Base-by-base conservation (phyloP, 75 land plant species). In the Cunninghamia lanceolata region DNA sequence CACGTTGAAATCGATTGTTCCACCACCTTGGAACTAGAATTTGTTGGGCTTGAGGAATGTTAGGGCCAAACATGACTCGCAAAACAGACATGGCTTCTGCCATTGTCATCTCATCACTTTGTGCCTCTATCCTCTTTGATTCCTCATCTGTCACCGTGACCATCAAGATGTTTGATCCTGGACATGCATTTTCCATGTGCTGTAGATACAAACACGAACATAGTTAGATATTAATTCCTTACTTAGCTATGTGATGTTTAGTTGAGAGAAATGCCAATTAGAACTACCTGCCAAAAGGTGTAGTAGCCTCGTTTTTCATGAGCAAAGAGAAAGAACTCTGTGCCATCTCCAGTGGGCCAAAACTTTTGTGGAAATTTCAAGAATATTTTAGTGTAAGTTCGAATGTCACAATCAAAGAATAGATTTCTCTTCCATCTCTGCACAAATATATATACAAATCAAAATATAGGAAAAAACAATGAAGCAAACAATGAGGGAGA, bases 61-160 rank as follows among this genome's bases (percentile, higher is more conserved):
- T 46, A 34, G 88, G 47, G 43, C 95, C 95, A 75, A 95, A 95
- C 91, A 94, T 94, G 43, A 74, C 83, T 19, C 92, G 74, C 84
- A 95, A 70, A 9, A 95, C 96, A 15, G 34, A 88, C 96, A 94
- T 94, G 10, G 85, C 80, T 82, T 95, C 96, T 25, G 81, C 88
- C 68, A 87, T 84, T 13, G 95, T 94, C 80, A 78, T 84, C 0
- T 89, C 70, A 35, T 94, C 95, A 9, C 93, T 43, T 82, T 93
- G 96, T 16, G 86, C 91, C 82, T 95, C 96, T 35, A 95, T 86
- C 30, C 96, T 84, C 73, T 91, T 91, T 11, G 96, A 91, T 84
- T 95, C 96, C 17, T 94, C 96, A 70, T 95, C 95, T 40, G 96
- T 94, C n/a, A 94, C 94, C 0, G 95, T 92, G 79, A 94, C 96